These are phyloP conservation scores for Phytophthora pistaciae DNA, from an alignment of 352 stramenopile genomes.

Conservation along the genomic window DNA sequence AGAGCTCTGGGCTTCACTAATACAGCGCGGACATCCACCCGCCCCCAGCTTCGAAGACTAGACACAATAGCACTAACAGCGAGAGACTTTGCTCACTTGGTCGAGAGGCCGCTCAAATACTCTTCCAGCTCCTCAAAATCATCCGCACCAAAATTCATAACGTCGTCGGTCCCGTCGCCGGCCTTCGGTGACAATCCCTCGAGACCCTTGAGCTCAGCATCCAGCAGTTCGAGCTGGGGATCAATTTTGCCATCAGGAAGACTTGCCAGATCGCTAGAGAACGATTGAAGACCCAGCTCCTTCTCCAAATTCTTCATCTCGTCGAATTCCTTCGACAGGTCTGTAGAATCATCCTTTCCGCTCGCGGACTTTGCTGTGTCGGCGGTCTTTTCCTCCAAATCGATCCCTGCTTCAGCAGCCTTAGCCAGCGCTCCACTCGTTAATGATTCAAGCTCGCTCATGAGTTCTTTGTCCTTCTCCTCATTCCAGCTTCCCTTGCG, in stretches of 20 bases:
- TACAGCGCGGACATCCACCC: constrained; percentile 3
- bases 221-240: constrained; percentile 72
- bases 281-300: constrained; percentile 76
- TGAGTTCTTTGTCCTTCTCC: constrained; percentile 87
- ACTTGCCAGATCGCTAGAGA: constrained; percentile 56
- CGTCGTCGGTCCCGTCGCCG: constrained; percentile 55
- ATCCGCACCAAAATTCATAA: constrained; percentile 89
- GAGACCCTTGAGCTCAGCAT: constrained; percentile 80
- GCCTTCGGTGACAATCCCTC: constrained; percentile 59
- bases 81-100: constrained; percentile 35
- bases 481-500: constrained; percentile 87
- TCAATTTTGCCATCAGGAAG: constrained; percentile 65
- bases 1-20: constrained; percentile 7
- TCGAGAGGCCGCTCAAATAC: constrained; percentile 84
- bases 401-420: constrained; percentile 32
- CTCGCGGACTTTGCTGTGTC: constrained; percentile 17
- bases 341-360: constrained; percentile 49
- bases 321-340: constrained; percentile 76
- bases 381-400: constrained; percentile 56
- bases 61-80: constrained; percentile 14
- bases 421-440: constrained; percentile 67
- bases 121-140: constrained; percentile 92
- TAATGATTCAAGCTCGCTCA: constrained; percentile 87
- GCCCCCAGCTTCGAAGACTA: constrained; percentile 6
- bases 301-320: constrained; percentile 88